Evolutionary conservation across 331 rosid genomes (phyloP), one percentile per base, ranked within the genome.

Genomic region (Malus hybrid): DNA sequence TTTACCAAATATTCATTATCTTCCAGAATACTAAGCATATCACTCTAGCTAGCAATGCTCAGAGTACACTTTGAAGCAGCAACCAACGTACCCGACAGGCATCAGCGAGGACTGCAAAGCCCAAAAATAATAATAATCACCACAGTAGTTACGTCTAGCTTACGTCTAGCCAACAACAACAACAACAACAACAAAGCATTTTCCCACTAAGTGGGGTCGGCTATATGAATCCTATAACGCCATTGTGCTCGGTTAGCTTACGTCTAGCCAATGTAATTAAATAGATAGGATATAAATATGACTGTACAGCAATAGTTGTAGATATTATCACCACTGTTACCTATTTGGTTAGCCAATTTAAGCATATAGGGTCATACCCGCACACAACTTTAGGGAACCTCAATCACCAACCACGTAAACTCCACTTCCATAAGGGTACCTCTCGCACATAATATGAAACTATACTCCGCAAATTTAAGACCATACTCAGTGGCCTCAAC

Each of bases 71-170:
- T 34, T 14, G 31, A 60, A 63, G 70, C 20, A 59, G 24, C 46
- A 74, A 33, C 67, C 69, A 65, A 27, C 75, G 65, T 75, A 75
- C 7, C 10, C 2, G 69, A 60, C 74, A 24, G 24, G 20, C 71
- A 76, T 90, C 93, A 88, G 79, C 88, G 84, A 42, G 96, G 87
- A 77, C 96, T 90, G 87, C 90, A 85, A 28, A 65, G 14, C 46
- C 76, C 24, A 73, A 48, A 68, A 7, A 7, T 0, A 29, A 29
- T 29, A 29, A 29, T 29, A 29, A 32, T 34, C 70, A 66, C 48
- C 52, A 5, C 48, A 34, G n/a, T 5, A 29, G 46, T 42, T 42
- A 42, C 13, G 12, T 39, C 12, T 33, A 33, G 36, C 36, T 33
- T 33, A 33, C 22, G 22, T 22, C 22, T 22, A 22, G 22, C 22